These are phyloP conservation scores for Teratosphaeria zuluensis DNA, from an alignment of 2,329 filamentous ascomycete genomes.

Conservation along the genomic window DNA sequence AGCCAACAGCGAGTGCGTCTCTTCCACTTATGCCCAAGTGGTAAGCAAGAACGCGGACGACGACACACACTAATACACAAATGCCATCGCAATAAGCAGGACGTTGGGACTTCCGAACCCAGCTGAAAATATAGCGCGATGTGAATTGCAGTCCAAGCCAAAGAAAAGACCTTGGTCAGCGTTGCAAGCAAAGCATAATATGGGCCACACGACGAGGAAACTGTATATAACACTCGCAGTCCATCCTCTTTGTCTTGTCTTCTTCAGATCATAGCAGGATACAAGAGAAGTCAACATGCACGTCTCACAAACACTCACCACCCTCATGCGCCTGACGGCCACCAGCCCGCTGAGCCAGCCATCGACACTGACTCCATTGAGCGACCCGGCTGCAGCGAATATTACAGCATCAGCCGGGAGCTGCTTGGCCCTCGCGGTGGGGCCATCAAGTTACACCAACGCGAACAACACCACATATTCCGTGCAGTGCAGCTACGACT, in stretches of 20 bases:
- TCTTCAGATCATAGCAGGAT: neutral
- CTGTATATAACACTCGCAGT: neutral
- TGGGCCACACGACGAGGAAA: neutral
- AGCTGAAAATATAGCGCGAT: too few relatives aligned
- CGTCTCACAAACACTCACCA: neutral
- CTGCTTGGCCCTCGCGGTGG: conserved; percentile 2
- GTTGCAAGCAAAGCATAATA: neutral
- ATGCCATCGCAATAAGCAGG: too few relatives aligned
- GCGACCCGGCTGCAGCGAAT: neutral
- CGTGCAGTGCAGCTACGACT: conserved; percentile 5
- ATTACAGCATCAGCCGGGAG: neutral
- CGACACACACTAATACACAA: too few relatives aligned
- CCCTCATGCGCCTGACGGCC: neutral
- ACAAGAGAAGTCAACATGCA: neutral
- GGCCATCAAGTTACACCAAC: conserved; percentile 3
- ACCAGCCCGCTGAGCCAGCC: neutral
- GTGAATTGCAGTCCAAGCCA: neutral
- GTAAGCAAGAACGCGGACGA: too few relatives aligned
- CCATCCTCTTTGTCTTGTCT: neutral
- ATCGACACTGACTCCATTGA: too few relatives aligned
- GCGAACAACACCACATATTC: conserved; percentile 3
- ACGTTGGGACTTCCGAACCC: too few relatives aligned
- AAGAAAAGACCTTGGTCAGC: neutral
- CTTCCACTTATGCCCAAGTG: too few relatives aligned
- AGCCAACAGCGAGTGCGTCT: too few relatives aligned